Percentiles rank a stretch among this genome's conserved stretches.
phyloP scores from a whole-genome alignment of 1,284 basidiomycete genomes.

The Microbotryum silenes-acaulis region DNA sequence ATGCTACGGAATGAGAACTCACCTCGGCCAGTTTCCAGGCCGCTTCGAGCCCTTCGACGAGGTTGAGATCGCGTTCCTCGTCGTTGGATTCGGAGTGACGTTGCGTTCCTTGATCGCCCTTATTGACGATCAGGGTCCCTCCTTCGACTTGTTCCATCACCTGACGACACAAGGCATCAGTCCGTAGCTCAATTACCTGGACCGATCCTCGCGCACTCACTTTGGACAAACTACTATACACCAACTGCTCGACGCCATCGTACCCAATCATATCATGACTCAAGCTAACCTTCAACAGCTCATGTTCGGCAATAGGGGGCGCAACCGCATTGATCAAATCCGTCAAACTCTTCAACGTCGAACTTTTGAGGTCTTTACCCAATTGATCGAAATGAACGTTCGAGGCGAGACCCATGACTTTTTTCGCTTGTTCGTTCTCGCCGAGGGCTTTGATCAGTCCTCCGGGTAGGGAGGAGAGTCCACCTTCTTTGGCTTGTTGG shows the following conservation, averaged over 20 bases:
- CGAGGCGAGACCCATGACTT: constrained; percentile 55
- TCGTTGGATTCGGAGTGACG: constrained; percentile 25
- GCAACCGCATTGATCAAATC: constrained; percentile 94
- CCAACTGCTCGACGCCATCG: constrained; percentile 90
- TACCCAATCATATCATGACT: constrained; percentile 96
- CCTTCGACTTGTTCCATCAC: constrained; percentile 90
- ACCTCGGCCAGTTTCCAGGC: constrained; percentile 75
- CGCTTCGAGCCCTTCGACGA: constrained; percentile 72
- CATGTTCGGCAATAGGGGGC: constrained; percentile 94
- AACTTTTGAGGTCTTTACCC: constrained; percentile 75
- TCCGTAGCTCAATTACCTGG: background rate
- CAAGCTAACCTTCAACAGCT: constrained; percentile 91
- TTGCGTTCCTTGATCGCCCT: constrained; percentile 41
- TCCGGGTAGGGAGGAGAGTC: constrained; percentile 44
- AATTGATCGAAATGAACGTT: constrained; percentile 75
- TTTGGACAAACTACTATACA: constrained; percentile 72
- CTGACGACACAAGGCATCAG: constrained; percentile 42
- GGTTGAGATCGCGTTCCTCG: constrained; percentile 60
- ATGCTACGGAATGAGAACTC: constrained; percentile 18
- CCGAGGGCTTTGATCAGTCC: constrained; percentile 42
- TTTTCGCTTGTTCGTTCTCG: constrained; percentile 58
- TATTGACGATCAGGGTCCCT: constrained; percentile 81
- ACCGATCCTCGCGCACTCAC: constrained; percentile 46
- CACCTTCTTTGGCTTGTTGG: constrained; percentile 47
- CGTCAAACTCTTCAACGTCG: constrained; percentile 74